Evolutionary conservation across 176 grass and related monocot species (phyloP).

Genomic region (Triticum monococcum): DNA sequence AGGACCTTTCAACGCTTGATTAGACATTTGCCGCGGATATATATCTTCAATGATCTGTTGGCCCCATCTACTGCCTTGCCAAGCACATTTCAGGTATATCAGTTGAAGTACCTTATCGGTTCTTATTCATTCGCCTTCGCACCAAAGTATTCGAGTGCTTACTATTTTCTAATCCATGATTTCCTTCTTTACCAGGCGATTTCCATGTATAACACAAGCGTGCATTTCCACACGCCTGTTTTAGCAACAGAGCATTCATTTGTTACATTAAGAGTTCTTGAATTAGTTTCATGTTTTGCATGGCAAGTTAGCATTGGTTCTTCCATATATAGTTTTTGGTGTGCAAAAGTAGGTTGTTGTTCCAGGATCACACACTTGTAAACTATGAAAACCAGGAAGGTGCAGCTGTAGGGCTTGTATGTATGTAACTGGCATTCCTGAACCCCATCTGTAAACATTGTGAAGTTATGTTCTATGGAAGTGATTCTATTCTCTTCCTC

Average conservation of each 20-base stretch:
- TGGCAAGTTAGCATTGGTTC: conserved; percentile 8
- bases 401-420: not conserved
- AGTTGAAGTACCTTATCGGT: not conserved
- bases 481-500: not conserved
- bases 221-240: not conserved
- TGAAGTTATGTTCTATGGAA: not conserved
- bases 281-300: conserved; percentile 19
- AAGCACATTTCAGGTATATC: conserved; percentile 28
- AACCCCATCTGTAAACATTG: not conserved
- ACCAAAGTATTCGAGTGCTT: not conserved
- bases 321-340: conserved; percentile 17
- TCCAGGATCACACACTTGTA: conserved; percentile 25
- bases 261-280: conserved; percentile 30
- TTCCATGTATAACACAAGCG: conserved; percentile 25
- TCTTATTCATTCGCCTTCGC: not conserved
- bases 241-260: conserved; percentile 22
- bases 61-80: not conserved
- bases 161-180: not conserved
- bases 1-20: conserved; percentile 8
- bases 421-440: conserved; percentile 4
- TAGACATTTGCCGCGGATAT: not conserved
- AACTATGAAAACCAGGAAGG: conserved; percentile 15
- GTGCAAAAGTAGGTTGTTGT: conserved; percentile 13
- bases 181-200: conserved; percentile 32
- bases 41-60: not conserved